Base-by-base conservation (phyloP, 1,284 basidiomycete species). In the Leccinum fuscescens region DNA sequence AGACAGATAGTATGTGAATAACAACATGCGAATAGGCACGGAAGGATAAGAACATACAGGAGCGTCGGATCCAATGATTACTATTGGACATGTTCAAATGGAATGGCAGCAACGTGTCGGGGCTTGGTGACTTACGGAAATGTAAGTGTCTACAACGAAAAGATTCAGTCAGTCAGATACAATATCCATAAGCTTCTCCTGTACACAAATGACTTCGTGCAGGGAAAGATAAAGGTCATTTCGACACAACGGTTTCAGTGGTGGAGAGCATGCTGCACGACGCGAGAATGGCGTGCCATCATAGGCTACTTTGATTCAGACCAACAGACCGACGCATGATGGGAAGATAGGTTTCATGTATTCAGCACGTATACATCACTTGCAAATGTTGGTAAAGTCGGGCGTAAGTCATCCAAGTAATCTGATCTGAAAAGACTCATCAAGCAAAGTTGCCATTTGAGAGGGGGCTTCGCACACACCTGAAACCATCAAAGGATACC, bases 401-500 rank as follows among this genome's bases (percentile, higher is more conserved):
- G 92, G 91, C 0, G 92, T 92, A 27, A 93, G 74, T 0, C 86
- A 88, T 61, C 89, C 79, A 68, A 89, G 84, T 27, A 93, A 71
- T 92, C 88, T 48, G 90, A 86, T 63, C 91, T 69, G 37, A 55
- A 53, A 42, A 22, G 33, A 39, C 29, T 29, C 15, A 17, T 49
- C 35, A 55, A 24, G 27, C 5, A 24, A 24, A 50, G 49, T 29
- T 12, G 15, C 9, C 8, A 29, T 17, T 15, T 50, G 27, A n/a
- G 15, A 29, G 24, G 2, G 9, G 22, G 8, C 14, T n/a, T n/a
- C 27, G 9, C n/a, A 49, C 48, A 50, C 27, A 67, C 65, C 69
- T 80, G 44, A 93, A 74, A 1, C 93, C 93, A 72, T 95, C 93
- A 48, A 94, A 89, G 35, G 91, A 93, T 14, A 95, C 85, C 44